Evolutionary conservation across 352 stramenopile genomes (phyloP), one percentile per base, ranked within the genome.

Genomic region (Phytophthora tentaculata): DNA sequence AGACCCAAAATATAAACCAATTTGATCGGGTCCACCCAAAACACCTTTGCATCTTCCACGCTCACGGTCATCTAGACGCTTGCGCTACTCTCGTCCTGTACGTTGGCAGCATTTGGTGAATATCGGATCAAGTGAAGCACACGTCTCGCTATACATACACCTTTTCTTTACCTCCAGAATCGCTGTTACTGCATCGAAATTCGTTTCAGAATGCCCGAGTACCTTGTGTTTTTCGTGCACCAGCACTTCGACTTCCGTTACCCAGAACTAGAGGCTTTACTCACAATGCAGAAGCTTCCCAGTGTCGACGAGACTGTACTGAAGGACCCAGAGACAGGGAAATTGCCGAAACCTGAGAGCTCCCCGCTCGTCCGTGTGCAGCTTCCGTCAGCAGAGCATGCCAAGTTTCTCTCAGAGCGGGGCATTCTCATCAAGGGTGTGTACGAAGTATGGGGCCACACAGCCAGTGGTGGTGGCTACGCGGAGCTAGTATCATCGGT

Each of bases 231-330:
- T 66, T 94, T 91, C 70, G 85, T 94, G 71, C 85, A 94, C 60
- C 83, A 85, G 48, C 85, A 94, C 79, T 94, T 92, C 37, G 77
- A 88, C 50, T 94, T 94, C 70, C 84, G 88, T 19, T 92, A 94
- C 58, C 84, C 88, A 19, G 88, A 96, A 66, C 69, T 96, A 29
- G 82, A 92, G 66, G 84, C 88, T 29, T 64, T 96, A 59, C 71
- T 94, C 44, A 77, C 75, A 45, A 67, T 96, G 61, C 85, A 94
- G 51, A 49, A 73, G 3, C 71, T 94, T 2, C 55, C 60, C 9
- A 62, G 74, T 16, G 49, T 70, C 3, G 73, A 76, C 12, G 62
- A 76, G 17, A 80, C 81, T 9, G 65, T 73, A 17, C 50, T 80
- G n/a, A 71, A 64, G 29, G 73, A 79, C 41, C 57, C 61, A n/a